These are phyloP conservation scores for Cryptococcus sp. DNA, from an alignment of 1,284 basidiomycete genomes.

Conservation along the genomic window DNA sequence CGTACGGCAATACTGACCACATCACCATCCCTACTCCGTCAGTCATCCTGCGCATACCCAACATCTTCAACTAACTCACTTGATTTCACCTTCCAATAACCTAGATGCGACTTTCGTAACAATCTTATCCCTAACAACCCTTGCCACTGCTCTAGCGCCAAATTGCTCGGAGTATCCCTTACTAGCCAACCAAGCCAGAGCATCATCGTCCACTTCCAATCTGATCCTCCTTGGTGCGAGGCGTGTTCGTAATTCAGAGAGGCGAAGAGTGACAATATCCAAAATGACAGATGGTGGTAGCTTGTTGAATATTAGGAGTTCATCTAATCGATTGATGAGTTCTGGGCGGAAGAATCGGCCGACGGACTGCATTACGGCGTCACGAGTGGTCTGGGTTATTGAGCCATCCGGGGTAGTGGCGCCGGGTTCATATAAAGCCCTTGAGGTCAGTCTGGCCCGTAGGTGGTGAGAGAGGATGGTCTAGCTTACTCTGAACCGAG, in stretches of 20 bases:
- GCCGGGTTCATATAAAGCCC: constrained; percentile 65
- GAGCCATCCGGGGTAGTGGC: constrained; percentile 64
- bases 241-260: constrained; percentile 67
- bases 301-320: constrained; percentile 85
- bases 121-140: constrained; percentile 72
- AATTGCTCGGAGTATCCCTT: constrained; percentile 82
- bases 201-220: constrained; percentile 64
- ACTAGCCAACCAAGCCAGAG: constrained; percentile 67
- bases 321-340: constrained; percentile 81
- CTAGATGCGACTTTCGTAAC: constrained; percentile 73
- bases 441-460: constrained; percentile 2
- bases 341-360: constrained; percentile 82
- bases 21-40: background rate
- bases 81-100: constrained; percentile 66
- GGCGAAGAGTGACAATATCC: constrained; percentile 69
- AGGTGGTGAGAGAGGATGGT: background rate
- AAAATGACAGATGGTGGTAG: constrained; percentile 68
- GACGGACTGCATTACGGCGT: constrained; percentile 70
- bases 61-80: constrained; percentile 50
- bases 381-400: constrained; percentile 61
- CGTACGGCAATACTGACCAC: background rate
- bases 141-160: constrained; percentile 74
- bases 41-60: background rate
- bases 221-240: constrained; percentile 64
- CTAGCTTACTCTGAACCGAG: constrained; percentile 60